Conservation (phyloP, 2,329 filamentous ascomycete genomes). For the Xylariales sp. region DNA sequence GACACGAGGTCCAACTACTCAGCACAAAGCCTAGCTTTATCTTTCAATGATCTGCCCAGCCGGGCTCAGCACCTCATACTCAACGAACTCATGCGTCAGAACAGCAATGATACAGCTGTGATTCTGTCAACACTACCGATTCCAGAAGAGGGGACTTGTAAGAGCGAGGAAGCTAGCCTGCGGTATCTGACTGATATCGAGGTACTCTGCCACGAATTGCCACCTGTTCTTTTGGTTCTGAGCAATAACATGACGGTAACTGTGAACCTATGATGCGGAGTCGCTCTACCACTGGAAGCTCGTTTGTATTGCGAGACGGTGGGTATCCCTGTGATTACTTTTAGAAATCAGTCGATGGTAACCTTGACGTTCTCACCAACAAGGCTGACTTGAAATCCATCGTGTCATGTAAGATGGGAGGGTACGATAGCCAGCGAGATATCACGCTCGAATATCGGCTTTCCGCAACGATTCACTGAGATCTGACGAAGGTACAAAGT, state of each 20-base stretch:
- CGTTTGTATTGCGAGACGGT: neutral
- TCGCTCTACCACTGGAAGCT: neutral
- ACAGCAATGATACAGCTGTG: conserved; percentile 69
- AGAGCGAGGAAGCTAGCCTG: conserved; percentile 64
- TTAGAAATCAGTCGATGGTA: no score
- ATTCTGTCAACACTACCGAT: conserved; percentile 81
- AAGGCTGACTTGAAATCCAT: no score
- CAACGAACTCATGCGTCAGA: conserved; percentile 72
- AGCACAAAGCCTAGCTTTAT: conserved; percentile 62
- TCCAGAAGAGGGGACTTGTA: conserved; percentile 70
- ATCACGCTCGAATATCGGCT: no score
- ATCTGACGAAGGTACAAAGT: no score
- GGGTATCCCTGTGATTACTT: neutral
- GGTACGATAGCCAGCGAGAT: no score
- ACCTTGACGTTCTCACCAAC: no score
- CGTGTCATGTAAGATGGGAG: no score
- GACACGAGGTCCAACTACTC: conserved; percentile 42
- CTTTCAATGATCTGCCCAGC: conserved; percentile 82
- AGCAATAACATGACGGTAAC: conserved; percentile 90
- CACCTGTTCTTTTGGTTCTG: conserved; percentile 73
- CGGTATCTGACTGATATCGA: conserved; percentile 75
- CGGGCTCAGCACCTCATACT: conserved; percentile 81
- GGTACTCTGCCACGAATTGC: conserved; percentile 70
- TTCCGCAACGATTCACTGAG: no score
- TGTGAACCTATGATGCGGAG: conserved; percentile 53